Evolutionary conservation across 306 rosid species (phyloP).

Genomic region (Cucurbita ficifolia): DNA sequence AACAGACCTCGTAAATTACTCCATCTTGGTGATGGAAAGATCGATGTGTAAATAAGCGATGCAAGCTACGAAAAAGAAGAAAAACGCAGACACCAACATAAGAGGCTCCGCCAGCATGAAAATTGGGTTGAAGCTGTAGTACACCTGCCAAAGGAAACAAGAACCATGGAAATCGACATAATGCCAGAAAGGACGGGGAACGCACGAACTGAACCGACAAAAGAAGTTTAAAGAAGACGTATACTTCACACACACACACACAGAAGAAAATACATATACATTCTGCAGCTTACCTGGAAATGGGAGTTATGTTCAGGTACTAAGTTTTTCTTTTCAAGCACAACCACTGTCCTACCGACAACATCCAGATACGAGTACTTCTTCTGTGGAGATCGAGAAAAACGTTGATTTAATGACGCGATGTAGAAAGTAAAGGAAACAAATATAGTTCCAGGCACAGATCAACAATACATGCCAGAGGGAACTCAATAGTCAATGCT

Average conservation of each 20-base stretch:
- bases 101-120: conserved; percentile 96
- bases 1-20: conserved; percentile 1
- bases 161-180: background rate
- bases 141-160: conserved; percentile 34
- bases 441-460: background rate
- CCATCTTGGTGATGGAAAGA: conserved; percentile 65
- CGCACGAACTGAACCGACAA: background rate
- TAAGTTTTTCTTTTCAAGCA: conserved; percentile 67
- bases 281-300: conserved; percentile 62
- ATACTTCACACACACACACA: background rate
- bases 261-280: background rate
- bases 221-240: background rate
- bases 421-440: background rate
- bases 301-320: conserved; percentile 78
- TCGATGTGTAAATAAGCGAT: conserved; percentile 70
- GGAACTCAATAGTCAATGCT: background rate
- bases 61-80: conserved; percentile 58
- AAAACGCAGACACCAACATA: conserved; percentile 63
- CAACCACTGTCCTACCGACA: conserved; percentile 84
- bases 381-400: conserved; percentile 37
- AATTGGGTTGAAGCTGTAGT: conserved; percentile 72
- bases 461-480: background rate
- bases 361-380: conserved; percentile 90
- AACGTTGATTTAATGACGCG: conserved; percentile 5
- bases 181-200: background rate